Evolutionary conservation across 495 filamentous ascomycete species (phyloP).

Genomic region (Talaromyces wortmannii): DNA sequence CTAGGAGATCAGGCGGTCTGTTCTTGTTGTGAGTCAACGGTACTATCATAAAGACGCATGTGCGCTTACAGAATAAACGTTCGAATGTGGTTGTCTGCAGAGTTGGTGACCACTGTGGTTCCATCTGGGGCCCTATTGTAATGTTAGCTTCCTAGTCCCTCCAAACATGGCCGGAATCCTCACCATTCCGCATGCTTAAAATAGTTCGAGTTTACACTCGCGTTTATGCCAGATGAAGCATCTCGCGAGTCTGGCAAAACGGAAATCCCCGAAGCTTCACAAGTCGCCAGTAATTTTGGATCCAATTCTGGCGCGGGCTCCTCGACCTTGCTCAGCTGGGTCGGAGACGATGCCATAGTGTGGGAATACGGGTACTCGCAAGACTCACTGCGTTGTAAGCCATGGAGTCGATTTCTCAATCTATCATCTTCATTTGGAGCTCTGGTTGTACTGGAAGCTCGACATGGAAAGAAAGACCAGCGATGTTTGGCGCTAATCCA

Average conservation of each 20-base stretch:
- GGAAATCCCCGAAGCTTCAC: background rate
- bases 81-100: constrained; percentile 58
- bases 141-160: background rate
- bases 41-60: background rate
- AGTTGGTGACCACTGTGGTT: constrained; percentile 70
- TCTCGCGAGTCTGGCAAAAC: background rate
- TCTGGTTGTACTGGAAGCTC: too few relatives aligned
- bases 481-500: background rate
- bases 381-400: background rate
- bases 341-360: background rate
- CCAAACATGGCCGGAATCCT: background rate
- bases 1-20: constrained; percentile 62
- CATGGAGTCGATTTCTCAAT: too few relatives aligned
- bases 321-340: background rate
- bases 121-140: constrained; percentile 69
- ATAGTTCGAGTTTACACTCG: constrained; percentile 21
- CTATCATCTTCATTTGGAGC: too few relatives aligned
- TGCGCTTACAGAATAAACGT: constrained; percentile 59
- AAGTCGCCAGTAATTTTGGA: background rate
- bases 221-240: too few relatives aligned
- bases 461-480: too few relatives aligned
- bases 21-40: background rate
- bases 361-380: background rate
- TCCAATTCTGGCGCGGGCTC: background rate
- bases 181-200: constrained; percentile 60